Conservation (phyloP, 306 rosid species). For the Echinosophora koreensis region DNA sequence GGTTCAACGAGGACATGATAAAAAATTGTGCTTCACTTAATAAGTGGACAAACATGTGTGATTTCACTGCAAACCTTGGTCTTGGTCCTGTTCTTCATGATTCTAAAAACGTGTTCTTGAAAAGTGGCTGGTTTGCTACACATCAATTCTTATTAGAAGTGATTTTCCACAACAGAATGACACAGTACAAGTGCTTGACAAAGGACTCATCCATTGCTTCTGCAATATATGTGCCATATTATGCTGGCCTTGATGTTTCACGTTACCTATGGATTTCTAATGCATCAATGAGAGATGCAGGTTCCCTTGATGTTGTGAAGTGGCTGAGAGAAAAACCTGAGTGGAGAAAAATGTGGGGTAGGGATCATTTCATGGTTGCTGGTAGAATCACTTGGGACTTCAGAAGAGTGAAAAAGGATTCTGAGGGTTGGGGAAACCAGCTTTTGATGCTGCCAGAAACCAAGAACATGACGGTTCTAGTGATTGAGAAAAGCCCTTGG, state of each 20-base stretch:
- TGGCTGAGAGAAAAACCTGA: constrained; percentile 57
- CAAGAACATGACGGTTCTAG: constrained; percentile 68
- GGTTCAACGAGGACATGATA: constrained; percentile 61
- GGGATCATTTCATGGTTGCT: constrained; percentile 70
- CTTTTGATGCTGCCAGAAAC: constrained; percentile 67
- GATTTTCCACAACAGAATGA: constrained; percentile 70
- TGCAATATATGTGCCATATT: constrained; percentile 72
- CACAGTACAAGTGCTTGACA: constrained; percentile 61
- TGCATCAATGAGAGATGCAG: constrained; percentile 56
- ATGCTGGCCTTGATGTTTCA: constrained; percentile 74
- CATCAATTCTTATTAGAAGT: constrained; percentile 70
- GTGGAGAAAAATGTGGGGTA: constrained; percentile 70
- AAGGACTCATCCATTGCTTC: constrained; percentile 61
- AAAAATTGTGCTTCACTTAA: constrained; percentile 57
- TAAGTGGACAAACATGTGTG: constrained; percentile 68
- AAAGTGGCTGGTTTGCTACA: constrained; percentile 60
- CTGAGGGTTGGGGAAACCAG: constrained; percentile 69
- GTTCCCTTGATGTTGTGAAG: constrained; percentile 54
- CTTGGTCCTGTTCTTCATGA: constrained; percentile 58
- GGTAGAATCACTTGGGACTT: constrained; percentile 89
- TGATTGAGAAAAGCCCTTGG: constrained; percentile 77
- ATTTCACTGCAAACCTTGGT: constrained; percentile 56
- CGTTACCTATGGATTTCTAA: constrained; percentile 60
- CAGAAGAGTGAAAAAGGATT: constrained; percentile 58
- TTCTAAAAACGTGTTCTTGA: constrained; percentile 48